These are phyloP conservation scores for Colletotrichum sp. DNA, from an alignment of 2,329 filamentous ascomycete genomes.

Conservation along the genomic window DNA sequence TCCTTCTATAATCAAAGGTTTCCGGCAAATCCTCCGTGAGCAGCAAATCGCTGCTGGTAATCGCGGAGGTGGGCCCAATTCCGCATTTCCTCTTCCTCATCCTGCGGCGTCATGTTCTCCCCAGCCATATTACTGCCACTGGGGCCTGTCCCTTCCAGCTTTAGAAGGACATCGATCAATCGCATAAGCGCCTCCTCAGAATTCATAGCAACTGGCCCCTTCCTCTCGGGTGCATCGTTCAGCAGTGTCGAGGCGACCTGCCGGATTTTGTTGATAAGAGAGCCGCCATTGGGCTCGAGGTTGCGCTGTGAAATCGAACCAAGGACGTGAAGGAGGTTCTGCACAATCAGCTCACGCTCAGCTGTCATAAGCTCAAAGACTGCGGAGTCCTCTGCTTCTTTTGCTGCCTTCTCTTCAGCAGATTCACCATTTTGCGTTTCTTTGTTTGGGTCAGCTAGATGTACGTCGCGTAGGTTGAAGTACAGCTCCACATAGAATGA, in stretches of 20 bases:
- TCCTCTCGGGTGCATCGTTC: constrained; percentile 58
- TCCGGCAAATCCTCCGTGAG: constrained; percentile 61
- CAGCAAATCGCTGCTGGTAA: constrained; percentile 75
- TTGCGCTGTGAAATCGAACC: constrained; percentile 82
- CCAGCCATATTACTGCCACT: constrained; percentile 24
- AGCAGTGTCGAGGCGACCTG: constrained; percentile 83
- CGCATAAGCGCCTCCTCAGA: constrained; percentile 74
- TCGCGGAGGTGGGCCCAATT: constrained; percentile 82
- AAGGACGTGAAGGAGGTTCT: constrained; percentile 77
- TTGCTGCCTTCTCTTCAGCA: constrained; percentile 40
- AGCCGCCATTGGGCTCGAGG: constrained; percentile 75
- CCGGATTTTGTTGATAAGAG: constrained; percentile 81
- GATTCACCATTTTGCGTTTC: constrained; percentile 36
- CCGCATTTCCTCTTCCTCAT: constrained; percentile 77
- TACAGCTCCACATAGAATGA: constrained; percentile 89
- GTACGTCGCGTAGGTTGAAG: constrained; percentile 75
- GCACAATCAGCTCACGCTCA: constrained; percentile 82
- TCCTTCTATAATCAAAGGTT: background rate
- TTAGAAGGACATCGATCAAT: constrained; percentile 77
- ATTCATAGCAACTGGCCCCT: constrained; percentile 55
- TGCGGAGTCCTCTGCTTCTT: constrained; percentile 47
- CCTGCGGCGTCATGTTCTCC: constrained; percentile 53
- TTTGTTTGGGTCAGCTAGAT: constrained; percentile 51
- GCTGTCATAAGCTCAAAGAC: constrained; percentile 70
- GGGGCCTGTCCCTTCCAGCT: constrained; percentile 69